Conservation (phyloP, 2,329 filamentous ascomycete genomes). For the Periglandula ipomoeae region DNA sequence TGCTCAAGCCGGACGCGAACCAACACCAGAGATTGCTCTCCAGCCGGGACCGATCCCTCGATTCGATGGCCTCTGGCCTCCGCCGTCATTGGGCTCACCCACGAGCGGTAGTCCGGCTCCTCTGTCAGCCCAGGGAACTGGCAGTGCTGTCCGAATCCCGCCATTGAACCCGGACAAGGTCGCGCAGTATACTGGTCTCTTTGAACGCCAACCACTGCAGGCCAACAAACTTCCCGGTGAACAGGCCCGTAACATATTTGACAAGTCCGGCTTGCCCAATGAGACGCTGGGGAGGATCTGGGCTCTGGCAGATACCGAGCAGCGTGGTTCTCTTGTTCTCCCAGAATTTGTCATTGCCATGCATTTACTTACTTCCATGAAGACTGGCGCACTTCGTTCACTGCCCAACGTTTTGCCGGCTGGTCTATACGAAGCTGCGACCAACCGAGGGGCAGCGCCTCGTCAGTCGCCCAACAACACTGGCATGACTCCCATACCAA, state of each 20-base stretch:
- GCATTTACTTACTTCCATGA: slow-evolving; percentile 90
- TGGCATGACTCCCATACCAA: slow-evolving; percentile 60
- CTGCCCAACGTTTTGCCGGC: slow-evolving; percentile 75
- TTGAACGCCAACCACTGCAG: slow-evolving; percentile 77
- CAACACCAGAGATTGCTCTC: slow-evolving; percentile 71
- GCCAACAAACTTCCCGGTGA: slow-evolving; percentile 70
- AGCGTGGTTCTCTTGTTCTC: slow-evolving; percentile 74
- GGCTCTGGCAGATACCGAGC: slow-evolving; percentile 89
- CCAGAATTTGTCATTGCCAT: slow-evolving; percentile 98
- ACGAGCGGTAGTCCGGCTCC: slow-evolving; percentile 32
- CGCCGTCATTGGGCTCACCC: slow-evolving; percentile 23
- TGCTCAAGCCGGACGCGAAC: slow-evolving; percentile 79
- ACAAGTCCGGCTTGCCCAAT: slow-evolving; percentile 82
- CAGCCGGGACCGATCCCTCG: slow-evolving; percentile 82
- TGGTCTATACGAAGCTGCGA: slow-evolving; percentile 82
- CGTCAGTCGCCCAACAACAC: slow-evolving; percentile 43
- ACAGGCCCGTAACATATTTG: slow-evolving; percentile 87
- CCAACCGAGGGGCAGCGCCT: slow-evolving; percentile 46
- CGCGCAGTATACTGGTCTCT: slow-evolving; percentile 77
- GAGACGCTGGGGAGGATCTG: slow-evolving; percentile 91
- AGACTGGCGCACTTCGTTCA: slow-evolving; percentile 69
- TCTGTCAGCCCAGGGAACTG: slow-evolving; percentile 49
- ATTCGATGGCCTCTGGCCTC: slow-evolving; percentile 64
- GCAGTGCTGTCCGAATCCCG: slow-evolving; percentile 74
- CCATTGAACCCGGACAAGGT: slow-evolving; percentile 83